A percentile compares a stretch with the other conserved stretches of the same genome.
phyloP scores from a whole-genome alignment of 176 grass and related monocot genomes.

The Carex scoparia region DNA sequence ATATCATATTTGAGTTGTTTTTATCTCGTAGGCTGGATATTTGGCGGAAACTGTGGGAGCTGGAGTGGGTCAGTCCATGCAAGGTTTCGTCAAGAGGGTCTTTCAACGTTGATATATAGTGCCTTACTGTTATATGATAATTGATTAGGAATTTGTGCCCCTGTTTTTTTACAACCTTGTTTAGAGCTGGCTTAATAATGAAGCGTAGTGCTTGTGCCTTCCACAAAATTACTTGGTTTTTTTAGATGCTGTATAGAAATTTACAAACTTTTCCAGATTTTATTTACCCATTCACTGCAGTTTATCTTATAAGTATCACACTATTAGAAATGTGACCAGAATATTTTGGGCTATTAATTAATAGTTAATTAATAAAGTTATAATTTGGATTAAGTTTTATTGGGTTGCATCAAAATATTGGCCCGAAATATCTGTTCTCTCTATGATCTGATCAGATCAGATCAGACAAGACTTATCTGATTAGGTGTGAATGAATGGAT shows the following conservation, averaged over 20 bases:
- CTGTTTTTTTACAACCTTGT: background rate
- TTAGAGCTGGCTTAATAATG: conserved; percentile 6
- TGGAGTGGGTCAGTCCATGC: conserved; percentile 60
- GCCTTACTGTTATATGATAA: background rate
- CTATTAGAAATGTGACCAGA: too few relatives aligned
- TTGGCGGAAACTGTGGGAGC: conserved; percentile 71
- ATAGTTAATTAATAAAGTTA: too few relatives aligned
- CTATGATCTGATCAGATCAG: too few relatives aligned
- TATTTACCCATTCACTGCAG: background rate
- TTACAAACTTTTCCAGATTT: conserved; percentile 41
- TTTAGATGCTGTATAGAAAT: conserved; percentile 4
- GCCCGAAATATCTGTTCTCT: too few relatives aligned
- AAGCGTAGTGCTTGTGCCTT: background rate
- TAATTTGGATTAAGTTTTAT: too few relatives aligned
- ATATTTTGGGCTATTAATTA: too few relatives aligned
- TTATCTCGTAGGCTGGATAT: conserved; percentile 50
- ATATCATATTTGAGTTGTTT: background rate
- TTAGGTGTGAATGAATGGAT: too few relatives aligned
- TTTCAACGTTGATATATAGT: conserved; percentile 47
- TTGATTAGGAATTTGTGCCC: background rate
- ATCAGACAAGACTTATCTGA: too few relatives aligned
- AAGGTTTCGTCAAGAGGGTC: conserved; percentile 54
- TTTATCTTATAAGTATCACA: background rate
- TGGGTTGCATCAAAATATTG: too few relatives aligned
- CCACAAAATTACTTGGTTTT: background rate